Conservation (phyloP, 257 asterid genomes). For the Solanum megistacrolobum region DNA sequence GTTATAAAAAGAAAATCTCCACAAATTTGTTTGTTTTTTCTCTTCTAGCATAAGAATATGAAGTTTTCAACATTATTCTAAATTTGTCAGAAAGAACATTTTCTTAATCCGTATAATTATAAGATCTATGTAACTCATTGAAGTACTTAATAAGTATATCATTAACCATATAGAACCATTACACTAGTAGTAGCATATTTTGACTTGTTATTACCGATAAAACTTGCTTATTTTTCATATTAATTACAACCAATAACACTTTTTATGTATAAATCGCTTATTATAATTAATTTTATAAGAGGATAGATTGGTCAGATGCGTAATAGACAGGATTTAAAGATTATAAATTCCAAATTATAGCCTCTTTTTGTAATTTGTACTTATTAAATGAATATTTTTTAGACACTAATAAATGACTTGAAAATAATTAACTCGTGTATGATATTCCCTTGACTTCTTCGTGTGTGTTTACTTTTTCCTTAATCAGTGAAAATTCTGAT, state of each 20-base stretch:
- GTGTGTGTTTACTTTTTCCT: neutral
- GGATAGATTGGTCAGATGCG: neutral
- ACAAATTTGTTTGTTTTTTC: neutral
- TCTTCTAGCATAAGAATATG: neutral
- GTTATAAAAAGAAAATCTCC: neutral
- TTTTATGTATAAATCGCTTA: neutral
- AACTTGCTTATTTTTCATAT: neutral
- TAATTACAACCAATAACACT: neutral
- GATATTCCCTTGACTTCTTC: neutral
- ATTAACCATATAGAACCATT: neutral
- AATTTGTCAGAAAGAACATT: neutral
- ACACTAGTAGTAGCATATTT: neutral
- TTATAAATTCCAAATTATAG: too few relatives aligned
- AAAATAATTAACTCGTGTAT: neutral
- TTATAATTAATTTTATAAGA: neutral
- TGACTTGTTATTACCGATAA: neutral
- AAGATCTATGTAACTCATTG: neutral
- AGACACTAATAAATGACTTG: neutral
- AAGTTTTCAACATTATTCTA: neutral
- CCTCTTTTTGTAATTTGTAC: too few relatives aligned
- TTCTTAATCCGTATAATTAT: neutral
- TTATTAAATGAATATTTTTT: neutral
- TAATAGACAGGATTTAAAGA: too few relatives aligned
- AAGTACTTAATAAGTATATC: neutral
- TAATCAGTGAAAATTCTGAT: neutral